A percentile compares a stretch with the other conserved stretches of the same genome.
Conservation (phyloP, 176 grass and related monocot species). For the Elymus sibiricus region DNA sequence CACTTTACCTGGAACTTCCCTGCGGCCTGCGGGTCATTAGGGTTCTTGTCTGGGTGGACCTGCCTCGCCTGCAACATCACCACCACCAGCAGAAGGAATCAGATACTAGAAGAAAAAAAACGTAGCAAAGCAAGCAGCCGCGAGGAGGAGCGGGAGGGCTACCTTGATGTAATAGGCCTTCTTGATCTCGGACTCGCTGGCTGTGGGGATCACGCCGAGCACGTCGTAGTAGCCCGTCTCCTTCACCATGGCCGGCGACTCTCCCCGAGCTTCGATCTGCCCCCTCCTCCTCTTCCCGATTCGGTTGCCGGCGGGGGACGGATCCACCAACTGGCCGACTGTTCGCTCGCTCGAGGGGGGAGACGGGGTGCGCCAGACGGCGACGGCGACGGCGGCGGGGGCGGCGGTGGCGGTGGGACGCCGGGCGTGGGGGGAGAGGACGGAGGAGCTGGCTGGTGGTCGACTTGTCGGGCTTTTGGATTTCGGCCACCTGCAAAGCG, state of each 20-base stretch:
- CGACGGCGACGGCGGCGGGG: not conserved
- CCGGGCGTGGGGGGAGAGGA: conserved; percentile 12
- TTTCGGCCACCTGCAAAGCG: conserved; percentile 40
- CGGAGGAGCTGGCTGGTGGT: not conserved
- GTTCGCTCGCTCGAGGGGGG: not conserved
- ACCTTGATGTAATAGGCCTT: conserved; percentile 98
- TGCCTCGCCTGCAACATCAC: conserved; percentile 63
- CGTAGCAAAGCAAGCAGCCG: not conserved
- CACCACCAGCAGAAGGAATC: conserved; percentile 1
- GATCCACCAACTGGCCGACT: not conserved
- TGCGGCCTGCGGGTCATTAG: conserved; percentile 75
- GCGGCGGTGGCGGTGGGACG: not conserved
- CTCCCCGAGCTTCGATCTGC: conserved; percentile 13
- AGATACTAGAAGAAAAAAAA: not conserved
- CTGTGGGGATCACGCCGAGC: conserved; percentile 63
- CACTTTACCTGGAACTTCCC: conserved; percentile 77
- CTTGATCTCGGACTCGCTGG: conserved; percentile 92
- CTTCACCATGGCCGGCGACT: conserved; percentile 61
- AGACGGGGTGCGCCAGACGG: not conserved
- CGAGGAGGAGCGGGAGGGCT: not conserved
- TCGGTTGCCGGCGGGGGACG: not conserved
- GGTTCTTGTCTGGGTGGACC: conserved; percentile 97
- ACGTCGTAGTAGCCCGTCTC: conserved; percentile 96
- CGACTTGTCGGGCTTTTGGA: conserved; percentile 21
- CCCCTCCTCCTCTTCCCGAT: not conserved